Percentiles rank a stretch among this genome's conserved stretches.
These are phyloP conservation scores for Starmera stellimalicola DNA, from an alignment of 1,139 yeast genomes.

Conservation along the genomic window DNA sequence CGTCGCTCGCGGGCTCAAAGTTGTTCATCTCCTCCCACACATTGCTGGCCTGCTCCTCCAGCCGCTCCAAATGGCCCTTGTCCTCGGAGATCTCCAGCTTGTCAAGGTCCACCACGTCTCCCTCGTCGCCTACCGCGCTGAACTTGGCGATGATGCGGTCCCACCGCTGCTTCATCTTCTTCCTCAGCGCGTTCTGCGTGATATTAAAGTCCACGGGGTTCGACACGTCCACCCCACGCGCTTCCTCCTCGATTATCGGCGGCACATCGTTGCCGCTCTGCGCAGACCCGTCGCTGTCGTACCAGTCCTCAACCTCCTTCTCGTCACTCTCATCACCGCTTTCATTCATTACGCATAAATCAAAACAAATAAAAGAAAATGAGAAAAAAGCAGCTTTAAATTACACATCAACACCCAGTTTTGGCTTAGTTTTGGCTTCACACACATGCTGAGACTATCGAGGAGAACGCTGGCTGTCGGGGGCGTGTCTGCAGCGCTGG, in stretches of 20 bases:
- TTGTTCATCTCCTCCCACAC: conserved; percentile 1
- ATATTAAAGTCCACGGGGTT: background rate
- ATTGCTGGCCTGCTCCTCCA: background rate
- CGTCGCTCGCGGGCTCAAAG: background rate
- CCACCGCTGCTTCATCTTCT: conserved; percentile 1
- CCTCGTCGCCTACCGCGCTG: background rate
- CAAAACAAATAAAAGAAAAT: too few species aligned
- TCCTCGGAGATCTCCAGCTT: background rate
- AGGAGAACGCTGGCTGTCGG: conserved; percentile 1
- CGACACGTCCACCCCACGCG: background rate
- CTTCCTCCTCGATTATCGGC: background rate
- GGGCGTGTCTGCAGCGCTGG: background rate
- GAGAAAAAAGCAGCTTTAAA: too few species aligned
- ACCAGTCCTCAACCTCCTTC: too few species aligned
- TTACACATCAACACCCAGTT: too few species aligned
- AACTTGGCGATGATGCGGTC: background rate
- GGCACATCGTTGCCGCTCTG: background rate
- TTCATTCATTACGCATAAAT: too few species aligned
- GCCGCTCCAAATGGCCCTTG: background rate
- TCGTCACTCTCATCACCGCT: too few species aligned
- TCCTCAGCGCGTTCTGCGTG: background rate
- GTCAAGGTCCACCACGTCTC: background rate
- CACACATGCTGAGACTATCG: too few species aligned
- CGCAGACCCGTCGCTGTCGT: too few species aligned
- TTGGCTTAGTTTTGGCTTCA: too few species aligned